Conservation (phyloP, 2,329 filamentous ascomycete genomes). For the Fusarium sp. region DNA sequence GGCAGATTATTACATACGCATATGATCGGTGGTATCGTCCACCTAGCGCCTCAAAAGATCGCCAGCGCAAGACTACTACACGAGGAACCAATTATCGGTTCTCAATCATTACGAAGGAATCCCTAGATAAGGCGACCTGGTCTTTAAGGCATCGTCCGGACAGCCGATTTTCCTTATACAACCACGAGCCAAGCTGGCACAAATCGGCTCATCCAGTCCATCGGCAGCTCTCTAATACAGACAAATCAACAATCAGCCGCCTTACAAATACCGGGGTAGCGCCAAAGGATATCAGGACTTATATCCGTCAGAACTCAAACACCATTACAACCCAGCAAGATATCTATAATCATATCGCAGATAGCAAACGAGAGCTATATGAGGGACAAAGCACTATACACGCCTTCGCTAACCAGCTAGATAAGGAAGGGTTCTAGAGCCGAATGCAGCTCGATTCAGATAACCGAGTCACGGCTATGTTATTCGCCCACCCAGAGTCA, state of each 20-base stretch:
- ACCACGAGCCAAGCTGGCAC: slow-evolving; percentile 1
- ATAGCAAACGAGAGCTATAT: background rate
- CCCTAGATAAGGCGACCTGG: background rate
- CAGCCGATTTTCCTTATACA: background rate
- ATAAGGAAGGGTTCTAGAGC: background rate
- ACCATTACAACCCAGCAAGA: background rate
- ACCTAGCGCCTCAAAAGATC: too few species aligned
- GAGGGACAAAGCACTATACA: background rate
- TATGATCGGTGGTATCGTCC: too few species aligned
- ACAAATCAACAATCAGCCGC: background rate
- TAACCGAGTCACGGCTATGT: background rate
- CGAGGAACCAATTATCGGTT: too few species aligned
- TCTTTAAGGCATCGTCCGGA: background rate
- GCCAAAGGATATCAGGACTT: background rate
- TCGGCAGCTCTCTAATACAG: background rate
- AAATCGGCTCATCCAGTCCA: background rate
- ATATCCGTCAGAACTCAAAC: background rate
- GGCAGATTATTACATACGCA: too few species aligned
- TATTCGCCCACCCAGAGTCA: background rate
- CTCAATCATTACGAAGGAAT: background rate
- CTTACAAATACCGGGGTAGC: background rate
- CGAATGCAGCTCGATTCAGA: background rate
- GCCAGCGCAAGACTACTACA: too few species aligned
- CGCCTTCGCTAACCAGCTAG: background rate
- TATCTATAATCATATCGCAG: background rate